Conservation (phyloP, 345 rosid species). For the Lepidium didymum region DNA sequence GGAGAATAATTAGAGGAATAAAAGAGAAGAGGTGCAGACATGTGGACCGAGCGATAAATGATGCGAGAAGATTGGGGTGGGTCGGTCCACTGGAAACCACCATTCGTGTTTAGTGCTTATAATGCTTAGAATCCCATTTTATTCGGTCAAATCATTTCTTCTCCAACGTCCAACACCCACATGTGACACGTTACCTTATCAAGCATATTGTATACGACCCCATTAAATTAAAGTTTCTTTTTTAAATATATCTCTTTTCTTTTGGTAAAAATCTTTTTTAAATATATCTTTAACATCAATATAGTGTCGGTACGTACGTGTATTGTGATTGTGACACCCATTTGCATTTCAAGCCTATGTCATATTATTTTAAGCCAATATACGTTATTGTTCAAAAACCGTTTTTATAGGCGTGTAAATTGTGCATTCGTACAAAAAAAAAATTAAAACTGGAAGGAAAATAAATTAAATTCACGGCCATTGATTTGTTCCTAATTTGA, state of each 20-base stretch:
- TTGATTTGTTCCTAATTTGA: constrained; percentile 18
- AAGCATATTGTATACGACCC: constrained; percentile 15
- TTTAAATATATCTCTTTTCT: background rate
- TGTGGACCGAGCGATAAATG: constrained; percentile 22
- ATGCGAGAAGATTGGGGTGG: constrained; percentile 23
- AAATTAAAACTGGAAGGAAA: no score
- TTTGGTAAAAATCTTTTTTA: no score
- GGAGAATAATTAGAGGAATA: background rate
- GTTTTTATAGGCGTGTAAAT: background rate
- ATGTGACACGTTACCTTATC: constrained; percentile 33
- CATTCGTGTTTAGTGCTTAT: constrained; percentile 22
- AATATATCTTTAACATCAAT: background rate
- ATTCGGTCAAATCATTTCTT: constrained; percentile 30
- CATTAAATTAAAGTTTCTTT: background rate
- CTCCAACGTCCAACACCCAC: constrained; percentile 28
- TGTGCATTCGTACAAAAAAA: background rate
- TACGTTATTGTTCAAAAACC: background rate
- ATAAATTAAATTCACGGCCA: background rate
- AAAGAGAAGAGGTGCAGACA: constrained; percentile 13
- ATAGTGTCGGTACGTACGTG: constrained; percentile 23
- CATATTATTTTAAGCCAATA: background rate
- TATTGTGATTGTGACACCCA: constrained; percentile 22
- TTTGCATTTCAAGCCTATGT: background rate
- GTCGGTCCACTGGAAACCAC: constrained; percentile 23
- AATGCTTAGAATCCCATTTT: constrained; percentile 12